Percentiles rank a stretch among this genome's conserved stretches.
phyloP scores from a whole-genome alignment of 441 rosid species.

The Adansonia madagascariensis region DNA sequence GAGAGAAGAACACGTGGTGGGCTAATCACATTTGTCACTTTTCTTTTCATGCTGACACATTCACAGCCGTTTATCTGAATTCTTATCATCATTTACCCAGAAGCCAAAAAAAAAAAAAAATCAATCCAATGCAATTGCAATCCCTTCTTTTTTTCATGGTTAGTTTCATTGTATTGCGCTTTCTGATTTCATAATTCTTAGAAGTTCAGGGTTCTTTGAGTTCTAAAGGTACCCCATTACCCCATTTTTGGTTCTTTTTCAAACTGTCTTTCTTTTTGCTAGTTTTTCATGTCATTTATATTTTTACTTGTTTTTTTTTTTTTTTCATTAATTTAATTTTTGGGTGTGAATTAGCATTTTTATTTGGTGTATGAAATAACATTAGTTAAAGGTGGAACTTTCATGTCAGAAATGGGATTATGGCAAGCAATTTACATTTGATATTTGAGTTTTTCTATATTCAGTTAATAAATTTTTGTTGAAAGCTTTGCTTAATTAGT shows the following conservation, averaged over 20 bases:
- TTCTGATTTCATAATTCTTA: conserved; percentile 1
- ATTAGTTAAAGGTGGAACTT: neutral
- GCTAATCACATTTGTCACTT: neutral
- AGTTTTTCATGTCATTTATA: neutral
- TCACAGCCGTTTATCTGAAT: neutral
- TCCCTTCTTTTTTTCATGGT: neutral
- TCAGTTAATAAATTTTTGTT: neutral
- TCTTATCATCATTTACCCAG: neutral
- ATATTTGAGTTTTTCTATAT: neutral
- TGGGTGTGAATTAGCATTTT: neutral
- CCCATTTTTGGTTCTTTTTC: neutral
- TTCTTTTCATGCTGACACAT: neutral
- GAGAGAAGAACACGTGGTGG: neutral
- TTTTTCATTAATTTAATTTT: neutral
- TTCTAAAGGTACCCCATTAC: neutral
- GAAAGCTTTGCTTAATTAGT: conserved; percentile 5
- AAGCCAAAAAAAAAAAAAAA: neutral
- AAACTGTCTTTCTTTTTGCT: neutral
- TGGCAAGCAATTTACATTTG: neutral
- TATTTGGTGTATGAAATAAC: neutral
- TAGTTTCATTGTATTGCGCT: neutral
- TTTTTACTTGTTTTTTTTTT: neutral
- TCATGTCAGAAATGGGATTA: neutral
- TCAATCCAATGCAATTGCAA: neutral
- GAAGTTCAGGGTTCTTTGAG: neutral